A percentile compares a stretch with the other conserved stretches of the same genome.
Conservation (phyloP, 345 rosid genomes). For the Salix dunnii region DNA sequence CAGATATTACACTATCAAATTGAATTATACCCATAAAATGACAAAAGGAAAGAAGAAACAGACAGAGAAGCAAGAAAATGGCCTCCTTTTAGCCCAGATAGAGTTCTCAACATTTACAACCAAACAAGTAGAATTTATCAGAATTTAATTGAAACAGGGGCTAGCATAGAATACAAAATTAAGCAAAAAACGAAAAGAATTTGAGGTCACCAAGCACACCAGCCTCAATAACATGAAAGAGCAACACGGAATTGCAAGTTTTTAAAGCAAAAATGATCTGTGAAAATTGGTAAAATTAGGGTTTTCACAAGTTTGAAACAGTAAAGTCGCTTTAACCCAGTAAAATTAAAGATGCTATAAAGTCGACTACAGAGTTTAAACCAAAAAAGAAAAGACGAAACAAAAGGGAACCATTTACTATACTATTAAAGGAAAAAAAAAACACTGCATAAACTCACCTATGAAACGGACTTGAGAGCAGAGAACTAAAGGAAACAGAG, state of each 20-base stretch:
- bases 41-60: conserved; percentile 3
- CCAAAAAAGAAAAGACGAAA: neutral
- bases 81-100: neutral
- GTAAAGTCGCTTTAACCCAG: conserved; percentile 32
- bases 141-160: neutral
- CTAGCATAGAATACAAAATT: too few species aligned
- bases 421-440: neutral
- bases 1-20: neutral
- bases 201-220: neutral
- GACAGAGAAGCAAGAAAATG: neutral
- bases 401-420: neutral
- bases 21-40: neutral
- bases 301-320: conserved; percentile 14
- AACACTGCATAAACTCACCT: conserved; percentile 11
- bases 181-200: neutral
- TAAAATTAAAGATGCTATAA: conserved; percentile 17
- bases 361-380: neutral
- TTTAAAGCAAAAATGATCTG: neutral
- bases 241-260: neutral
- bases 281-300: conserved; percentile 11
- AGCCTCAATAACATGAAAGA: neutral
- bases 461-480: neutral
- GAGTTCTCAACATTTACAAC: neutral
- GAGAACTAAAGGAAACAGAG: neutral
- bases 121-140: neutral